Conservation (phyloP, 805 yeast genomes). For the Pichia ethanolica region DNA sequence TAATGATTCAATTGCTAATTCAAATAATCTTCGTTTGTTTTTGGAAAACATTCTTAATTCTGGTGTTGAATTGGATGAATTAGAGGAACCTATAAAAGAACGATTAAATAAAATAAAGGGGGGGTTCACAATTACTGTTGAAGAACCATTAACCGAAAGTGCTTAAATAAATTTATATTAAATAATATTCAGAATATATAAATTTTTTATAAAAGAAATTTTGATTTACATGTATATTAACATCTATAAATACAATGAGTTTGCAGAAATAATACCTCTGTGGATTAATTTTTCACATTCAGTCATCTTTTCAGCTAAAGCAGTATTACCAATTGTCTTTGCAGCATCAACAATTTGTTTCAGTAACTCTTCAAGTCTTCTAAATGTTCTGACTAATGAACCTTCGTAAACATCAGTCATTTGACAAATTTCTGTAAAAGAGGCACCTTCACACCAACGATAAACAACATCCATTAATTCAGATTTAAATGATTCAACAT, state of each 20-base stretch:
- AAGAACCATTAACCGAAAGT: slow-evolving; percentile 4
- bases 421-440: slow-evolving; percentile 93
- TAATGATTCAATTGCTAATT: not conserved
- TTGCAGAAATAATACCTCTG: slow-evolving; percentile 95
- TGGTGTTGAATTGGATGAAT: not conserved
- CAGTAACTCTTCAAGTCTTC: slow-evolving; percentile 86
- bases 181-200: no score
- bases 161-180: no score
- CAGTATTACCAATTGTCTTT: slow-evolving; percentile 86
- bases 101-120: not conserved
- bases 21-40: not conserved
- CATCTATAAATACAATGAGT: slow-evolving; percentile 71
- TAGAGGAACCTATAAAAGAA: not conserved
- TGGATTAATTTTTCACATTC: slow-evolving; percentile 78
- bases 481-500: slow-evolving; percentile 83
- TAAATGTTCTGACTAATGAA: slow-evolving; percentile 86
- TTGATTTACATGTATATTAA: no score
- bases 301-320: slow-evolving; percentile 82
- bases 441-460: slow-evolving; percentile 95
- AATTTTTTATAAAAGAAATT: not conserved
- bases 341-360: slow-evolving; percentile 89
- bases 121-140: not conserved
- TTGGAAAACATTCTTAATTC: not conserved
- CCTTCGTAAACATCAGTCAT: slow-evolving; percentile 99
- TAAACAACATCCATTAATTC: slow-evolving; percentile 95